Evolutionary conservation across 805 yeast genomes (phyloP), one percentile per base, ranked within the genome.

Genomic region (Suhomyces tanzawaensis): DNA sequence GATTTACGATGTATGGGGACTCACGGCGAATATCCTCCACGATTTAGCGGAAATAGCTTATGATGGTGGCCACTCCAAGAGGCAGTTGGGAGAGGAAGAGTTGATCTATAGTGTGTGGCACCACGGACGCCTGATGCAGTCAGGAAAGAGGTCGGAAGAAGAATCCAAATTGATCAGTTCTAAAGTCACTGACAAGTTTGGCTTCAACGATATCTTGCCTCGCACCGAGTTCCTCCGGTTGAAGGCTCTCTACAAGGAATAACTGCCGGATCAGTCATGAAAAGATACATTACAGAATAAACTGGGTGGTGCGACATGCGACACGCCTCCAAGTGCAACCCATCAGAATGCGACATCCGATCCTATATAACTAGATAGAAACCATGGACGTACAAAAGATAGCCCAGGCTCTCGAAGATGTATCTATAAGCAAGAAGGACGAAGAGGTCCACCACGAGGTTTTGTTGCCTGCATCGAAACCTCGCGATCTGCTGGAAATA

Each of bases 1-100:
- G 39, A 72, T 80, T 26, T 77, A 84, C 51, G 85, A 83, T 51
- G 81, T 85, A 4, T 85, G 93, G 95, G 95, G 95, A 1, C 61
- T 85, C 25, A 85, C 93, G 0, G 91, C 90, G 2, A 83, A 82
- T 52, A 84, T 85, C 7, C 54, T 85, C n/a, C 85, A 77, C 49
- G 91, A 85, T 53, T 52, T 85, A 19, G 81, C 88, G 2, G 71
- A 70, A 40, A 67, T 83, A 7, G 64, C 75, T 3, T 75, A 77
- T 51, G 32, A 31, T 8, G 42, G 33, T 4, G 27, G 27, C 13
- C 2, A 25, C 17, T 39, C 44, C 6, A 33, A 48, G 4, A 31
- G 48, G 11, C 56, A 66, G 19, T 54, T 76, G 31, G 87, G 85
- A 2, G 83, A 82, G 46, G 90, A 83, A 53, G 84, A 79, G 42